These are phyloP conservation scores for Diaporthe velutina DNA, from an alignment of 2,329 filamentous ascomycete genomes.

Conservation along the genomic window DNA sequence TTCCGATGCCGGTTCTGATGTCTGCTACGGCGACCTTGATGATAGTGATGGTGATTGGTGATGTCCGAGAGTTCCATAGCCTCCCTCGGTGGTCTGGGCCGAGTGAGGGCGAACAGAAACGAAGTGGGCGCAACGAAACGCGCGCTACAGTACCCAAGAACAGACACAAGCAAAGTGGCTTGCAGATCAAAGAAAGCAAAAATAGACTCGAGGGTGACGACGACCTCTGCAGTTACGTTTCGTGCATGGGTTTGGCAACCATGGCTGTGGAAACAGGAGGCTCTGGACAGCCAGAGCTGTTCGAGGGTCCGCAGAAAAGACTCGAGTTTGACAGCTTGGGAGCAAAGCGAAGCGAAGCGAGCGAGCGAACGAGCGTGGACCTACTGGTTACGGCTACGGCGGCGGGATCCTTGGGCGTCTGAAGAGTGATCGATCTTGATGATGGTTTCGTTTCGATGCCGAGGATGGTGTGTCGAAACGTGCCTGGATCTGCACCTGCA, in stretches of 20 bases:
- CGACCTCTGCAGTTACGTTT: conserved; percentile 6
- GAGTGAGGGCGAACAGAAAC: not conserved
- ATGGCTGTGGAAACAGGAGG: conserved; percentile 22
- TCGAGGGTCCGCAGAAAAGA: not conserved
- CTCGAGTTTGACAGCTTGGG: not conserved
- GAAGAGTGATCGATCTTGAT: conserved; percentile 21
- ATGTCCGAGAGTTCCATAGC: conserved; percentile 16
- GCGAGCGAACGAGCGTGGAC: not conserved
- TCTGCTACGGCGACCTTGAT: not conserved
- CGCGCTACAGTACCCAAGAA: not conserved
- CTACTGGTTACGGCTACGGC: not conserved
- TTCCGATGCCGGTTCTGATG: not conserved
- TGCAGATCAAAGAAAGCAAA: not conserved
- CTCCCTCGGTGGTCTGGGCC: not conserved
- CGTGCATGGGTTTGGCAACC: conserved; percentile 1
- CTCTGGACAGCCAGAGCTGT: not conserved
- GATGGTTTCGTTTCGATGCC: conserved; percentile 26
- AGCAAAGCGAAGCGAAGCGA: not conserved
- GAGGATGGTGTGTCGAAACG: conserved; percentile 24
- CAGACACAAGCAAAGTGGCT: not conserved
- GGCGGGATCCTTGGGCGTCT: conserved; percentile 16
- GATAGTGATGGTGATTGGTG: not conserved
- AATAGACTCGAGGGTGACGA: conserved; percentile 16
- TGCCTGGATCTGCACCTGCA: conserved; percentile 19
- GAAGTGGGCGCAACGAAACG: not conserved